Evolutionary conservation across 2,329 filamentous ascomycete genomes (phyloP).

Genomic region (Arachnopeziza araneosa): DNA sequence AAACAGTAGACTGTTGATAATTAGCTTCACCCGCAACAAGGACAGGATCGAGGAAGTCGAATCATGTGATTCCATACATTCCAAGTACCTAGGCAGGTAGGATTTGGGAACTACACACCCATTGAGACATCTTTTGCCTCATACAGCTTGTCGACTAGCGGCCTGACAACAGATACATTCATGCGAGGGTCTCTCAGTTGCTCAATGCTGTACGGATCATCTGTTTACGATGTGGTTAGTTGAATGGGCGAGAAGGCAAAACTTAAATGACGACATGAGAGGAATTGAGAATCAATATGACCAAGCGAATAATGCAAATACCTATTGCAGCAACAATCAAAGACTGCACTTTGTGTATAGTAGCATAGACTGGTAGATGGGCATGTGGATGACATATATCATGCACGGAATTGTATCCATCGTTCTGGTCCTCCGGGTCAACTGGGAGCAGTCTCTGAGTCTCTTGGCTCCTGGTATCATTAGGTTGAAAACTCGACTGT

Average conservation of each 20-base stretch:
- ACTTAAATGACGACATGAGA: background rate
- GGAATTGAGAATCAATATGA: background rate
- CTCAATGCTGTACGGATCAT: constrained; percentile 63
- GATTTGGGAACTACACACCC: constrained; percentile 38
- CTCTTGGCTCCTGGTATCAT: background rate
- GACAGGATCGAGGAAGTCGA: background rate
- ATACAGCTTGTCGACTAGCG: constrained; percentile 78
- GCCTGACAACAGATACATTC: constrained; percentile 67
- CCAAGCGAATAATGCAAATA: background rate
- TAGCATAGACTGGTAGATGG: background rate
- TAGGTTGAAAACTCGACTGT: background rate
- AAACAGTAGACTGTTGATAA: constrained; percentile 64
- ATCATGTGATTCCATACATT: background rate
- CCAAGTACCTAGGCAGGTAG: too few relatives aligned
- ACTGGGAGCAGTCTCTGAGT: background rate
- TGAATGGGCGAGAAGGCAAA: background rate
- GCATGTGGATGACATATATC: background rate
- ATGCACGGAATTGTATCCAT: background rate
- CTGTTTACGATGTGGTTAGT: constrained; percentile 27
- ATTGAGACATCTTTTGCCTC: constrained; percentile 75
- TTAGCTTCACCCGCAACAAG: background rate
- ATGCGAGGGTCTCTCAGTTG: constrained; percentile 77
- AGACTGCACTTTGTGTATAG: background rate
- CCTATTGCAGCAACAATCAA: background rate
- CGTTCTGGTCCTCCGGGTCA: background rate